Percentiles rank a stretch among this genome's conserved stretches.
Evolutionary conservation across 163 green algal species (phyloP).

Genomic region (Coccomyxa subellipsoidea): DNA sequence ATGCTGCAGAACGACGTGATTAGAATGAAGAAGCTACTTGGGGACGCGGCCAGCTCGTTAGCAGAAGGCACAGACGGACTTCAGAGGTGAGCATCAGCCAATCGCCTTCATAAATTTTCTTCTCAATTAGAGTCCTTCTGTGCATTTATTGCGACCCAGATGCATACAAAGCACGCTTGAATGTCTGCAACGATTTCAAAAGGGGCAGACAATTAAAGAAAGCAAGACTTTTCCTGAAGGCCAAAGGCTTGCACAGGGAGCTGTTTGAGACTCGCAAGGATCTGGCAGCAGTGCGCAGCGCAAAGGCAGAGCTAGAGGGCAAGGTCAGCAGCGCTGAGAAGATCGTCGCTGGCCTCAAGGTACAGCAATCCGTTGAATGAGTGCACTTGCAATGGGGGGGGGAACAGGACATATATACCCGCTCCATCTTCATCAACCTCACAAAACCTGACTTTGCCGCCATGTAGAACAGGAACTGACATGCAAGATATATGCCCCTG

Average conservation of each 20-base stretch:
- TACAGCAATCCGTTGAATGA: not conserved
- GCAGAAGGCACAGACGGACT: not conserved
- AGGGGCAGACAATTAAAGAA: not conserved
- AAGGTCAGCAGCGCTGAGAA: not conserved
- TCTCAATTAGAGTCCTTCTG: too few species aligned
- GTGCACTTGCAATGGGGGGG: not conserved
- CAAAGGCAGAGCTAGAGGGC: not conserved
- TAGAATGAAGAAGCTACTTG: not conserved
- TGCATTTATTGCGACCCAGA: too few species aligned
- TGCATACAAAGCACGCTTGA: not conserved
- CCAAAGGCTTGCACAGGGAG: not conserved
- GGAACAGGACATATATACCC: not conserved
- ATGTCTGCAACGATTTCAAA: not conserved
- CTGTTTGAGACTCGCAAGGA: not conserved
- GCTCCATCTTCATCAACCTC: too few species aligned
- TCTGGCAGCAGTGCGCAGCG: not conserved
- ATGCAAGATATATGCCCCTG: too few species aligned
- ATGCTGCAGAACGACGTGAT: not conserved
- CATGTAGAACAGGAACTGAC: too few species aligned
- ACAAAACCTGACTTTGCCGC: too few species aligned
- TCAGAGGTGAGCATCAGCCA: not conserved
- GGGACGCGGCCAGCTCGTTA: not conserved
- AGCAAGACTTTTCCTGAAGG: not conserved
- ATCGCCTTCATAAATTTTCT: not conserved
- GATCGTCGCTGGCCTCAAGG: not conserved